Base-by-base conservation (phyloP, 352 stramenopile genomes). In the Hyaloperonospora arabidopsidis region DNA sequence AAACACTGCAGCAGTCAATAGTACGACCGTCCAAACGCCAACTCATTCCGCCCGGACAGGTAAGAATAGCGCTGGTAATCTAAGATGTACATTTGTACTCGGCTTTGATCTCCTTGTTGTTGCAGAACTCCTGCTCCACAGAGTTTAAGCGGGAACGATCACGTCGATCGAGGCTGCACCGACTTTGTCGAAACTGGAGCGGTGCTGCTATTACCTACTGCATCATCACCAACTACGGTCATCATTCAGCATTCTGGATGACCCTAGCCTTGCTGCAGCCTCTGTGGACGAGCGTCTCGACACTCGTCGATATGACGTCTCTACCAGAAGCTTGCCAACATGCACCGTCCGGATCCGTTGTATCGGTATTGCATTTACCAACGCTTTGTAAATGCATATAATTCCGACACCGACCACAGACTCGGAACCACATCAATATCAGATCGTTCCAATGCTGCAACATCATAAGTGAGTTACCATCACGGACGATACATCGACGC, bases 1-100 rank as follows among this genome's bases (percentile, higher is more conserved):
- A 39, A 93, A 91, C 13, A 95, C 78, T 0, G 77, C 84, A 45
- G 93, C 80, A 35, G 95, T 86, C 25, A 77, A 89, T 6, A 95
- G 71, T 45, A 95, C 83, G 40, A 94, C 79, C 40, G 66, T 52
- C 14, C 95, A 67, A 54, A 93, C 83, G 48, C 95, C 84, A n/a
- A n/a, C n/a, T n/a, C n/a, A n/a, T n/a, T n/a, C n/a, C n/a, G n/a
- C n/a, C n/a, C n/a, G n/a, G n/a, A n/a, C n/a, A n/a, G n/a, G n/a
- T n/a, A n/a, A n/a, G n/a, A n/a, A n/a, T n/a, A n/a, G n/a, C n/a
- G n/a, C n/a, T n/a, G n/a, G n/a, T n/a, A n/a, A n/a, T n/a, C n/a
- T n/a, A n/a, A n/a, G n/a, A n/a, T n/a, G n/a, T n/a, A n/a, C n/a
- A n/a, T n/a, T n/a, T n/a, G 72, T 95, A 95, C 63, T 90, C 89